Conservation (phyloP, 2,329 filamentous ascomycete genomes). For the Scedosporium apiospermum region DNA sequence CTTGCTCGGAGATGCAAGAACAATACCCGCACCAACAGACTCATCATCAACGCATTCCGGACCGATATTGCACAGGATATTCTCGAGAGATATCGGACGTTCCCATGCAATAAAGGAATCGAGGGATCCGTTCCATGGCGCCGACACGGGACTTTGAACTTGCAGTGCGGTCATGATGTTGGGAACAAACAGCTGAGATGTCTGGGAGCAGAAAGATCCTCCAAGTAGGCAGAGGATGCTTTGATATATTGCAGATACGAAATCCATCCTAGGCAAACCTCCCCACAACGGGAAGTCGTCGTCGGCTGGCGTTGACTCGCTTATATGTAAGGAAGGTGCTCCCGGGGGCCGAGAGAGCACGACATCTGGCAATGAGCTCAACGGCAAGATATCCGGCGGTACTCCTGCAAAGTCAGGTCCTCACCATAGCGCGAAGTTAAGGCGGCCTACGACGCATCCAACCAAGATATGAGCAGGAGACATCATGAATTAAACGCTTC, state of each 20-base stretch:
- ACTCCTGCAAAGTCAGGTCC: no score
- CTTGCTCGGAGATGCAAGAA: conserved; percentile 49
- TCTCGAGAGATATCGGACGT: not conserved
- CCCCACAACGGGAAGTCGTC: not conserved
- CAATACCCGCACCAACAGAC: conserved; percentile 38
- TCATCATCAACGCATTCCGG: conserved; percentile 37
- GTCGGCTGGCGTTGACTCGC: no score
- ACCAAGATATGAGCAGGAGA: no score
- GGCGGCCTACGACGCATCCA: no score
- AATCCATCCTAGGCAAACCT: not conserved
- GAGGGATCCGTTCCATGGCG: not conserved
- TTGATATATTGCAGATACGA: not conserved
- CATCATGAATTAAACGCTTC: no score
- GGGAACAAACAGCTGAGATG: not conserved
- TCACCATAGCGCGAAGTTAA: no score
- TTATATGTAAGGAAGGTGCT: no score
- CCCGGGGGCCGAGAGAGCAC: no score
- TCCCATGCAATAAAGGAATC: not conserved
- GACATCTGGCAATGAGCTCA: no score
- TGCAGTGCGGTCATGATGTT: not conserved
- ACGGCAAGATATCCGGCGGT: no score
- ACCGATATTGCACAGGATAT: conserved; percentile 39
- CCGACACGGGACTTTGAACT: not conserved
- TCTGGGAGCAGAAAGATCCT: not conserved
- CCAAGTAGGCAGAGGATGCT: not conserved